Evolutionary conservation across 495 filamentous ascomycete species (phyloP), one percentile per base, ranked within the genome.

Genomic region (Tuber brumale): DNA sequence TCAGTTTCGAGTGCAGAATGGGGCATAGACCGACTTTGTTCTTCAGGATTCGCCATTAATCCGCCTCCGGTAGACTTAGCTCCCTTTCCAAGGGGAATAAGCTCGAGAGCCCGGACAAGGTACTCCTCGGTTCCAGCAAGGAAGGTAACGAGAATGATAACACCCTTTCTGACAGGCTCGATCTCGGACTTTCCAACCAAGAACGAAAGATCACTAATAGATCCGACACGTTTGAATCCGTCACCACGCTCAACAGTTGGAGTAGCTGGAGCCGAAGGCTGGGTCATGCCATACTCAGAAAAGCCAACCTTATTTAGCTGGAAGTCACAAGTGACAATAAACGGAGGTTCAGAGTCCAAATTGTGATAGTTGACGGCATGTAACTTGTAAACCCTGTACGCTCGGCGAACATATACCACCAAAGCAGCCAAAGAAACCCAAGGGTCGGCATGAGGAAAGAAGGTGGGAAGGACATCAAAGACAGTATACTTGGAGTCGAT

Each of bases 401-500:
- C 95, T 75, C 95, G 93, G 77, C 95, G 95, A 75, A 96, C 90
- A 83, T 99, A 99, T 45, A 97, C 94, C 82, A 98, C 96, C 42
- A 98, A 88, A 69, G 96, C 93, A 72, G 95, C 95, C 74, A 97
- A 86, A 1, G 94, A 94, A 61, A 99, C 95, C 94, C 94, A 98
- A 21, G 92, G 92, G 83, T 99, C 95, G 72, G 91, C 88, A 83
- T 99, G 93, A 66, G 90, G 91, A 82, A 99, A 99, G 89, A 99
- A 99, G 66, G 91, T 89, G 14, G 95, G 92, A 74, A 99, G 85
- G 12, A 99, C 95, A 84, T 99, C 95, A 82, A 97, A 97, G 76
- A 99, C 94, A 70, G 94, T 98, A 85, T 94, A 97, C 86, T 95
- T 95, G 46, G 95, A 98, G 85, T 99, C 95, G 69, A 99, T 93